Evolutionary conservation across 768 basidiomycete species (phyloP), one percentile per base, ranked within the genome.

Genomic region (Suillus subluteus): DNA sequence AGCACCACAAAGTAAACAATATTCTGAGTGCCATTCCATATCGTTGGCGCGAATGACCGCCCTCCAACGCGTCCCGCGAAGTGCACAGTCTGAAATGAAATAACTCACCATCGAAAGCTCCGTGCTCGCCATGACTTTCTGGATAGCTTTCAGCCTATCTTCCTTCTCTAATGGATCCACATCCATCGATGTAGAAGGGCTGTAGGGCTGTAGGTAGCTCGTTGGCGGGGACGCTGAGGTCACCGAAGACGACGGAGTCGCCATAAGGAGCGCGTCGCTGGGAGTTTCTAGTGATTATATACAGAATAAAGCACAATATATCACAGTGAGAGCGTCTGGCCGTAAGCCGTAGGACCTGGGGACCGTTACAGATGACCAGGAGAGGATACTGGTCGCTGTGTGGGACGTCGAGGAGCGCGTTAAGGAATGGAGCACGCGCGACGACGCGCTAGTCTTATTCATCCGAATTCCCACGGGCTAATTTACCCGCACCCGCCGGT

Each of bases 171-270:
- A 65, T 30, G 76, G 69, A 63, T 79, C 76, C 41, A 80, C 73
- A 73, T 86, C 84, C 16, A 77, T 76, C 67, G 81, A 78, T 70
- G 82, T 71, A 38, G 79, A 77, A 64, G 79, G 73, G 56, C 79
- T 77, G 76, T 79, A 70, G 41, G 78, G 84, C 66, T 83, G 83
- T 66, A 87, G 81, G 81, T 86, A 91, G 75, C 85, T 78, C 76
- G 88, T 82, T 69, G 89, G 88, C 32, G 92, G 92, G 61, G 92
- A 94, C 73, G 90, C 88, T 66, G 92, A 92, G 75, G 92, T 94
- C 72, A 90, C 85, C 68, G 91, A 91, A 72, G 91, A 93, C 68
- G 90, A 87, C 65, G 92, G 90, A 46, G 91, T 89, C 73, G 91
- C 88, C 92, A 93, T 94, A 61, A 72, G 73, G 68, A 67, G 76